Evolutionary conservation across 106 monocot species (phyloP).

Genomic region (Dactylorhiza incarnata): DNA sequence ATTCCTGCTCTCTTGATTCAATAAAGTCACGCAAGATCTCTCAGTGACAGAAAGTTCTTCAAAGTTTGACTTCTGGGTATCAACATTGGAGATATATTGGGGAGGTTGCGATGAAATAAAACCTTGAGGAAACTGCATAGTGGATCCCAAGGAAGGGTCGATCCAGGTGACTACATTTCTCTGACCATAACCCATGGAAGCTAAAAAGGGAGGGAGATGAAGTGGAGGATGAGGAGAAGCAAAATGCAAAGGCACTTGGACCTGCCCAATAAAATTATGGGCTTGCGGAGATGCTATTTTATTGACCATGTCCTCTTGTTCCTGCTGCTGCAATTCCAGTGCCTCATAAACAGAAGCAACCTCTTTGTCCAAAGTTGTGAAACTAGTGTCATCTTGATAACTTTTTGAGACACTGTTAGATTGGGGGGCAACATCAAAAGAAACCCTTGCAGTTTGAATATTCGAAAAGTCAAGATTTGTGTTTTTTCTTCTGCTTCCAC

Average conservation of each 20-base stretch:
- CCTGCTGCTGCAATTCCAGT: slow-evolving; percentile 54
- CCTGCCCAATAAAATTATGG: slow-evolving; percentile 34
- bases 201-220: slow-evolving; percentile 24
- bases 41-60: slow-evolving; percentile 41
- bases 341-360: slow-evolving; percentile 44
- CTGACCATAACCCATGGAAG: slow-evolving; percentile 39
- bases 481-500: slow-evolving; percentile 26
- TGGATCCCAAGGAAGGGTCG: slow-evolving; percentile 41
- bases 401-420: slow-evolving; percentile 32
- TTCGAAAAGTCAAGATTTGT: slow-evolving; percentile 25
- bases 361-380: slow-evolving; percentile 27
- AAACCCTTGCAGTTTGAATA: slow-evolving; percentile 26
- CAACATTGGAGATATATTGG: slow-evolving; percentile 28
- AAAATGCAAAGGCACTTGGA: slow-evolving; percentile 52
- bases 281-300: slow-evolving; percentile 47
- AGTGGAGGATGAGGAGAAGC: slow-evolving; percentile 13
- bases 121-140: slow-evolving; percentile 56
- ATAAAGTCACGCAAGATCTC: slow-evolving; percentile 17
- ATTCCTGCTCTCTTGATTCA: slow-evolving; percentile 28
- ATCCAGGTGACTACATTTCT: slow-evolving; percentile 39
- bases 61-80: slow-evolving; percentile 20
- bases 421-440: slow-evolving; percentile 25
- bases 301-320: slow-evolving; percentile 80
- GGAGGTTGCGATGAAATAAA: slow-evolving; percentile 35
- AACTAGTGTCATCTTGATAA: slow-evolving; percentile 34